phyloP scores from a whole-genome alignment of 2,329 filamentous ascomycete species.

The Pseudonectria buxi region DNA sequence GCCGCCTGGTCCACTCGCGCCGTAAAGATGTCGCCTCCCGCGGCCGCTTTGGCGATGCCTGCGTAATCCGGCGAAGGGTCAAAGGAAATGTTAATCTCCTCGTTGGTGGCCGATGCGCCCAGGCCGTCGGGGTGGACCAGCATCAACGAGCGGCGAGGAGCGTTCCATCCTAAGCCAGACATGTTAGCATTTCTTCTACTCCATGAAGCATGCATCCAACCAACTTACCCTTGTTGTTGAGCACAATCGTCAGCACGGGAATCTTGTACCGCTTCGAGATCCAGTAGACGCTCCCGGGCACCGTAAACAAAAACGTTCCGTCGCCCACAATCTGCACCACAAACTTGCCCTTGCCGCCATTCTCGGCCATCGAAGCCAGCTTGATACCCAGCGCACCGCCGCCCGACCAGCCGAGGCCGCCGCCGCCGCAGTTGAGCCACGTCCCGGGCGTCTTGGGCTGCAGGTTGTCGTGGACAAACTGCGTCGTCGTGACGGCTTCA shows the following conservation, averaged over 20 bases:
- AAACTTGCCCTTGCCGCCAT: slow-evolving; percentile 39
- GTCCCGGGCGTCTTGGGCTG: slow-evolving; percentile 60
- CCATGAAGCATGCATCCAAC: too few relatives aligned
- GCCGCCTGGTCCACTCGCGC: slow-evolving; percentile 39
- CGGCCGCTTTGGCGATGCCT: slow-evolving; percentile 54
- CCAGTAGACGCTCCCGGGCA: slow-evolving; percentile 51
- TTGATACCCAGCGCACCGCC: slow-evolving; percentile 72
- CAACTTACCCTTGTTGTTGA: slow-evolving; percentile 52
- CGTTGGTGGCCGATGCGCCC: slow-evolving; percentile 49
- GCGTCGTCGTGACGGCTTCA: slow-evolving; percentile 69
- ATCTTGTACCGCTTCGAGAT: slow-evolving; percentile 48
- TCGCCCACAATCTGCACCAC: slow-evolving; percentile 52
- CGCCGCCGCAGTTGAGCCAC: slow-evolving; percentile 77
- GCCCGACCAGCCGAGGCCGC: slow-evolving; percentile 74
- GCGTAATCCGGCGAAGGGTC: slow-evolving; percentile 51
- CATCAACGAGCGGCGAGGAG: slow-evolving; percentile 48
- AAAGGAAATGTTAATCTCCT: slow-evolving; percentile 57
- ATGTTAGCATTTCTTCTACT: slow-evolving; percentile 5
- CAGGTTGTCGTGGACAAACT: slow-evolving; percentile 63
- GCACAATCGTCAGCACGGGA: slow-evolving; percentile 46
- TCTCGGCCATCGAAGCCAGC: slow-evolving; percentile 48
- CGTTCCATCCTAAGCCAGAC: slow-evolving; percentile 49
- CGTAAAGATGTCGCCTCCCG: slow-evolving; percentile 46
- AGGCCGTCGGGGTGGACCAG: slow-evolving; percentile 53
- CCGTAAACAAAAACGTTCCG: slow-evolving; percentile 49